Conservation (phyloP, 768 basidiomycete species). For the Russula brevipes region DNA sequence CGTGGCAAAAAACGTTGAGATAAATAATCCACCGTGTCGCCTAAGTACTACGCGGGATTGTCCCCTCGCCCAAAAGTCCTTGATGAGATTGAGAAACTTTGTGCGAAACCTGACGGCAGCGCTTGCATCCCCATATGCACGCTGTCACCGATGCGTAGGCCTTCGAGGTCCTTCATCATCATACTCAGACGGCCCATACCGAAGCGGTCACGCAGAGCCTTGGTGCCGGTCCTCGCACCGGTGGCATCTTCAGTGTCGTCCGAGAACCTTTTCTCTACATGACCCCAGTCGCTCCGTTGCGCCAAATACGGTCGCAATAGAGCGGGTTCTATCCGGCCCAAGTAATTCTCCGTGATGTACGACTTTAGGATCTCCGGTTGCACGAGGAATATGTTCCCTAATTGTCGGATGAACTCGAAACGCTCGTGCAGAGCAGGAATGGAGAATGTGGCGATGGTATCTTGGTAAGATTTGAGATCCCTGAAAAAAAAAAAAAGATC, state of each 20-base stretch:
- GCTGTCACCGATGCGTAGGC: slow-evolving; percentile 53
- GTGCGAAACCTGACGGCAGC: slow-evolving; percentile 48
- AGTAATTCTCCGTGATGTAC: slow-evolving; percentile 90
- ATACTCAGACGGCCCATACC: slow-evolving; percentile 68
- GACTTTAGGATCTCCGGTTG: slow-evolving; percentile 92
- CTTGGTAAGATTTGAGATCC: slow-evolving; percentile 96
- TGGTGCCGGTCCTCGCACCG: slow-evolving; percentile 40
- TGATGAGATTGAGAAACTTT: slow-evolving; percentile 46
- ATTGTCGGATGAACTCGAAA: slow-evolving; percentile 95
- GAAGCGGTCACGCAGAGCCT: slow-evolving; percentile 53
- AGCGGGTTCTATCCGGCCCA: slow-evolving; percentile 83
- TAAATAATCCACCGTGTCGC: not conserved
- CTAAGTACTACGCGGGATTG: slow-evolving; percentile 2
- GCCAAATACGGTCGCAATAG: slow-evolving; percentile 88
- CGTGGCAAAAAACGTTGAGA: not conserved
- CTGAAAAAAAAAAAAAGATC: slow-evolving; percentile 37
- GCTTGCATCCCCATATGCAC: slow-evolving; percentile 50
- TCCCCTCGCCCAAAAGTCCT: slow-evolving; percentile 38
- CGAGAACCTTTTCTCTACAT: slow-evolving; percentile 74
- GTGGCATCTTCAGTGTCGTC: slow-evolving; percentile 38
- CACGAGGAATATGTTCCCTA: slow-evolving; percentile 95
- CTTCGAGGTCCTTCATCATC: slow-evolving; percentile 87
- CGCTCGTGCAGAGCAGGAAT: slow-evolving; percentile 85
- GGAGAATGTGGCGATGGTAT: slow-evolving; percentile 74
- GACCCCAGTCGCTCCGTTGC: slow-evolving; percentile 85